These are phyloP conservation scores for Plasmodium yoelii DNA, from an alignment of 169 alveolate genomes.

Conservation along the genomic window DNA sequence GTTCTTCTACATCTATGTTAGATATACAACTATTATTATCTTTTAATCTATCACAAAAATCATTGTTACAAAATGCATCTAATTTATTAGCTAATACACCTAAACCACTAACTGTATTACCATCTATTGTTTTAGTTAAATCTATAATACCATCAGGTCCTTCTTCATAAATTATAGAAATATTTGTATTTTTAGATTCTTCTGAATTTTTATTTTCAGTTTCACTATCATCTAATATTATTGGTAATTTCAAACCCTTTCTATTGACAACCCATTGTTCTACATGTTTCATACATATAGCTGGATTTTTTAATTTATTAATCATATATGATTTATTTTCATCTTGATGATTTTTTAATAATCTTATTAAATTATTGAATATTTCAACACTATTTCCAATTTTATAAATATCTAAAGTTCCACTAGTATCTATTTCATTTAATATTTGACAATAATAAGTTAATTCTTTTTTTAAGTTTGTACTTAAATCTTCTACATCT, in stretches of 20 bases:
- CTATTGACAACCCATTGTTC: background rate
- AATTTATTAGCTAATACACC: no score
- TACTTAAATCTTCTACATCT: background rate
- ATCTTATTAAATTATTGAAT: background rate
- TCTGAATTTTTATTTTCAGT: background rate
- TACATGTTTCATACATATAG: slow-evolving; percentile 3
- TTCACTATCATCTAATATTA: background rate
- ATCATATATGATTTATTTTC: background rate
- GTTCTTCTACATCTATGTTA: background rate
- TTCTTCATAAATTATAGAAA: background rate
- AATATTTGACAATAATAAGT: slow-evolving; percentile 7
- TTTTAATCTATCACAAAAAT: slow-evolving; percentile 9
- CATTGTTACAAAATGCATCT: slow-evolving; percentile 2
- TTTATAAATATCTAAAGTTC: slow-evolving; percentile 9
- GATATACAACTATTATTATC: slow-evolving; percentile 1
- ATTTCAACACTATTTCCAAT: background rate
- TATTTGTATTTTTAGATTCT: no score
- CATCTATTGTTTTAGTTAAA: background rate
- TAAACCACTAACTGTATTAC: background rate
- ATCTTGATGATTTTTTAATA: background rate
- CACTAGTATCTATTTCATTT: slow-evolving; percentile 9
- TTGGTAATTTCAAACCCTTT: background rate
- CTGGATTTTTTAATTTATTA: slow-evolving; percentile 5
- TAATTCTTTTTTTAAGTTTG: background rate
- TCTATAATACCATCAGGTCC: background rate